Conservation (phyloP, 495 filamentous ascomycete genomes). For the Peziza echinospora region DNA sequence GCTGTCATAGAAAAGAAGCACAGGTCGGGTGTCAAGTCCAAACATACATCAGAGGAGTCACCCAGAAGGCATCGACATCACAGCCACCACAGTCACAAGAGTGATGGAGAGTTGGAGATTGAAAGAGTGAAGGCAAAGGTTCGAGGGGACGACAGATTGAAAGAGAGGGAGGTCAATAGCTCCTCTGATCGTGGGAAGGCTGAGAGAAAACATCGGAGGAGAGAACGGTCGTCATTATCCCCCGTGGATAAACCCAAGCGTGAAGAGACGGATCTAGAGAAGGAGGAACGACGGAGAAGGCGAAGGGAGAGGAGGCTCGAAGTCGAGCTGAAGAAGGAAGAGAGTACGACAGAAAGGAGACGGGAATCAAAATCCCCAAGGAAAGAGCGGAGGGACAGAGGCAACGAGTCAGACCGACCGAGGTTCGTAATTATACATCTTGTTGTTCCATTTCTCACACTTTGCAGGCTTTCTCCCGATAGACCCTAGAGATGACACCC, state of each 20-base stretch:
- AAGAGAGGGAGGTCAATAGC: background rate
- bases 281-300: constrained; percentile 2
- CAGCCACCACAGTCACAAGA: background rate
- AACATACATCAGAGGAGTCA: background rate
- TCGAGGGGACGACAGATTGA: background rate
- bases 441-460: too few species aligned
- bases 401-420: too few species aligned
- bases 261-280: constrained; percentile 1
- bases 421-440: too few species aligned
- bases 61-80: background rate
- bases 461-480: too few species aligned
- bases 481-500: too few species aligned
- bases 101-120: background rate
- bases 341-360: constrained; percentile 3
- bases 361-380: too few species aligned
- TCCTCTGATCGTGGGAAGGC: constrained; percentile 1
- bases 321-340: too few species aligned
- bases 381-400: background rate
- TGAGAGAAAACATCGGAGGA: background rate
- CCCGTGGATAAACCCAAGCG: background rate
- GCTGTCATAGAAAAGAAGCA: background rate
- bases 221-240: background rate
- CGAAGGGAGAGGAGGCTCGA: constrained; percentile 4
- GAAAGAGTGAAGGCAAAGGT: background rate
- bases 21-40: too few species aligned